A percentile compares a stretch with the other conserved stretches of the same genome.
These are phyloP conservation scores for Zoysia pacifica DNA, from an alignment of 176 grass and related monocot genomes.

Conservation along the genomic window DNA sequence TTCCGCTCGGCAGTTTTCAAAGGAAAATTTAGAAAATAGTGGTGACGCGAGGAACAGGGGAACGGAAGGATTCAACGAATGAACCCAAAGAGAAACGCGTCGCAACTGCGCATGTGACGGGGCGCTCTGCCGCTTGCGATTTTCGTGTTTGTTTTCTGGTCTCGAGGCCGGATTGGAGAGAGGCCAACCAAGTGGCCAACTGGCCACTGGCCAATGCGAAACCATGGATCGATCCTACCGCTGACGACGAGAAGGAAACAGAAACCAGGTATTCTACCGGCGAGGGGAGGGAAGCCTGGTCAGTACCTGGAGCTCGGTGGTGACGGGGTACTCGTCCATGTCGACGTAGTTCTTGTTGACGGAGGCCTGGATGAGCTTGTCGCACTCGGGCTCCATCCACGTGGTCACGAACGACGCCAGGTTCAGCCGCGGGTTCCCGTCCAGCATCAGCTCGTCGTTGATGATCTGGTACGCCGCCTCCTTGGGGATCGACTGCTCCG, in stretches of 20 bases:
- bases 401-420: slow-evolving; percentile 93
- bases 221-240: background rate
- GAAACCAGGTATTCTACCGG: background rate
- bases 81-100: background rate
- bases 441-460: slow-evolving; percentile 95
- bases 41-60: background rate
- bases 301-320: slow-evolving; percentile 91
- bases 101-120: slow-evolving; percentile 7
- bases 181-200: background rate
- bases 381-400: slow-evolving; percentile 97
- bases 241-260: background rate
- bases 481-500: slow-evolving; percentile 47
- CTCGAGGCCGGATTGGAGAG: background rate
- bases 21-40: background rate
- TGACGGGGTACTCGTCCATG: slow-evolving; percentile 99
- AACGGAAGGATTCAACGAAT: background rate
- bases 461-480: slow-evolving; percentile 97
- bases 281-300: background rate
- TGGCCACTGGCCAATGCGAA: background rate
- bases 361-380: slow-evolving; percentile 80
- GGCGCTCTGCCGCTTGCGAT: background rate
- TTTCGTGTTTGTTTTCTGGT: background rate
- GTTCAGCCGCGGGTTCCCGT: slow-evolving; percentile 88
- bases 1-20: background rate
- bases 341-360: slow-evolving; percentile 99